Percentiles rank a stretch among this genome's conserved stretches.
Evolutionary conservation across 2,329 filamentous ascomycete genomes (phyloP).

Genomic region (Alternaria burnsii): DNA sequence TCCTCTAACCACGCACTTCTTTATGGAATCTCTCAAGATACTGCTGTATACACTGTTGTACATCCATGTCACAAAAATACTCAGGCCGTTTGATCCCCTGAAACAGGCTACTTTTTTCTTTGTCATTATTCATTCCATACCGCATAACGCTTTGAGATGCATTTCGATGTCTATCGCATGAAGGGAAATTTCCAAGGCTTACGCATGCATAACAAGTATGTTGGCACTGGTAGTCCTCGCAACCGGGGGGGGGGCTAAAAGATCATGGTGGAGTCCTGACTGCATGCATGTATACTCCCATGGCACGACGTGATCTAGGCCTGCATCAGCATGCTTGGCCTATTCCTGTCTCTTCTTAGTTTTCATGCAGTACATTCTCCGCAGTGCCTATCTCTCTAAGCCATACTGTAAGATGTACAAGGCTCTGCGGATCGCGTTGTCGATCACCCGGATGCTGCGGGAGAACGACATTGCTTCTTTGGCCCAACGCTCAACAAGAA

Average conservation of each 20-base stretch:
- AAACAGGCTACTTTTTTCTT: background rate
- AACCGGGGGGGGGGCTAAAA: background rate
- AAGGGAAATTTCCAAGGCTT: background rate
- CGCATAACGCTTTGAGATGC: background rate
- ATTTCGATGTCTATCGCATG: no score
- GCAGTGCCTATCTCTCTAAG: background rate
- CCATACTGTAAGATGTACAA: conserved; percentile 3
- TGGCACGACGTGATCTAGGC: conserved; percentile 12
- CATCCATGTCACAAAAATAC: background rate
- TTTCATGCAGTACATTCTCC: conserved; percentile 2
- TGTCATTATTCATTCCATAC: background rate
- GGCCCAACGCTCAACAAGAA: conserved; percentile 6
- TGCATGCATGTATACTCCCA: background rate
- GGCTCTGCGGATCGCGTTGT: conserved; percentile 12
- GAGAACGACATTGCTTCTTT: conserved; percentile 16
- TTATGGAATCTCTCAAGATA: background rate
- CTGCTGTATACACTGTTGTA: conserved; percentile 1
- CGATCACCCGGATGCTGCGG: background rate
- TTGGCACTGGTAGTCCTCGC: background rate
- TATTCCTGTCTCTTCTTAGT: background rate
- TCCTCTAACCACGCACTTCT: conserved; percentile 5
- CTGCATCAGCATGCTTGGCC: background rate
- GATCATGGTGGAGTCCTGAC: background rate
- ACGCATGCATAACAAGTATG: background rate
- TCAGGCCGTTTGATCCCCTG: background rate